phyloP scores from a whole-genome alignment of 305 asterid genomes.

The Ajuga reptans region DNA sequence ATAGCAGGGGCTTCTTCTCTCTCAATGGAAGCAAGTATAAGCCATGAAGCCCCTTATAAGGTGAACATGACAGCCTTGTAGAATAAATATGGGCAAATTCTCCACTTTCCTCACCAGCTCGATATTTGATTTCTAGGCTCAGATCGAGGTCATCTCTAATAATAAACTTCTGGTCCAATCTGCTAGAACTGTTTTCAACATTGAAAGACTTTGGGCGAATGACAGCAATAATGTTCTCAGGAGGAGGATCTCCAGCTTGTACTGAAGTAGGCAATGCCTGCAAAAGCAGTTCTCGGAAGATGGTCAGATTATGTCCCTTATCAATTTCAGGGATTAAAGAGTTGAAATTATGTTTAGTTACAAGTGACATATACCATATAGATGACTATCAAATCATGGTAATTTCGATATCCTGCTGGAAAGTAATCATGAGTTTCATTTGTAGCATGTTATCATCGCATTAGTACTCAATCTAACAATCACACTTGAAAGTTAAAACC shows the following conservation, averaged over 20 bases:
- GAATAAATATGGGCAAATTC: slow-evolving; percentile 26
- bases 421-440: not conserved
- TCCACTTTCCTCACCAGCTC: slow-evolving; percentile 1
- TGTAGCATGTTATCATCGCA: not conserved
- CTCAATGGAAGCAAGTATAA: slow-evolving; percentile 37
- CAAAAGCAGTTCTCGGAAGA: not conserved
- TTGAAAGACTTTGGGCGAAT: slow-evolving; percentile 47
- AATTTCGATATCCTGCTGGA: not conserved
- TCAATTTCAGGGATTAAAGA: not conserved
- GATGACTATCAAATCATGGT: not conserved
- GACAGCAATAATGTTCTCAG: slow-evolving; percentile 44
- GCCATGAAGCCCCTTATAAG: slow-evolving; percentile 40
- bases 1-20: slow-evolving; percentile 23
- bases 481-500: not conserved
- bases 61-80: slow-evolving; percentile 20
- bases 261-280: slow-evolving; percentile 45
- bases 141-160: slow-evolving; percentile 34
- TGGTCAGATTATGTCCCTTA: too few relatives aligned
- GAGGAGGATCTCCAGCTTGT: slow-evolving; percentile 49
- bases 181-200: slow-evolving; percentile 22
- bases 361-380: not conserved
- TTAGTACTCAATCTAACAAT: not conserved
- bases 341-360: not conserved
- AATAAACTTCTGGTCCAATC: slow-evolving; percentile 46
- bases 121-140: slow-evolving; percentile 26